These are phyloP conservation scores for Tephrocybe sp. DNA, from an alignment of 768 basidiomycete species.

Conservation along the genomic window DNA sequence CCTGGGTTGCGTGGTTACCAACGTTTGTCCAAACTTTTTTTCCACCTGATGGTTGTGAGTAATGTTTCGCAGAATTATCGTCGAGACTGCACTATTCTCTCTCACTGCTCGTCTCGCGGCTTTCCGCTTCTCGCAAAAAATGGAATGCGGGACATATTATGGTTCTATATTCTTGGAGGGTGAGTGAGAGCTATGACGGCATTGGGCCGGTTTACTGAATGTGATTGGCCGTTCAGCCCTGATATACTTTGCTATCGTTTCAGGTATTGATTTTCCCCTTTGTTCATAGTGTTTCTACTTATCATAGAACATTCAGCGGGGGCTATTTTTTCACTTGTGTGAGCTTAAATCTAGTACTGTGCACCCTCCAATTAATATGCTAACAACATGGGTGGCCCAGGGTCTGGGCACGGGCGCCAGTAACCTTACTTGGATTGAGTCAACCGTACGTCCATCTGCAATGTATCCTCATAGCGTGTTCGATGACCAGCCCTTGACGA, in stretches of 20 bases:
- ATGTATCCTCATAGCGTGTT: background rate
- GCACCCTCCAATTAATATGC: background rate
- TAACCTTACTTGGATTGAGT: slow-evolving; percentile 1
- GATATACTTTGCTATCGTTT: slow-evolving; percentile 9
- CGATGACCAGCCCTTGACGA: too few species aligned
- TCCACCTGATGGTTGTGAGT: background rate
- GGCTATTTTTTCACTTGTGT: slow-evolving; percentile 9
- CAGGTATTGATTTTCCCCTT: background rate
- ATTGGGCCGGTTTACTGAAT: background rate
- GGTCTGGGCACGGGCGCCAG: slow-evolving; percentile 2
- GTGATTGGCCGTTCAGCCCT: background rate
- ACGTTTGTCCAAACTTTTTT: slow-evolving; percentile 6
- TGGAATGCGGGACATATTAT: slow-evolving; percentile 4
- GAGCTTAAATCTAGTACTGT: background rate
- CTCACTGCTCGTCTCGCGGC: slow-evolving; percentile 2
- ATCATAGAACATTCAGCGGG: slow-evolving; percentile 1
- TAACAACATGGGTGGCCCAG: background rate
- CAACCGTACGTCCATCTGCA: slow-evolving; percentile 8
- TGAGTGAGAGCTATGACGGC: background rate
- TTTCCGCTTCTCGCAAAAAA: background rate
- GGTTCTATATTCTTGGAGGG: slow-evolving; percentile 11
- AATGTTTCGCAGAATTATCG: slow-evolving; percentile 1
- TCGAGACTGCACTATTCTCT: slow-evolving; percentile 7
- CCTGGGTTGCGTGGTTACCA: slow-evolving; percentile 12
- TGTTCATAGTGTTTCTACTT: background rate